phyloP scores from a whole-genome alignment of 129 eudicot genomes.

The Escallonia herrerae region DNA sequence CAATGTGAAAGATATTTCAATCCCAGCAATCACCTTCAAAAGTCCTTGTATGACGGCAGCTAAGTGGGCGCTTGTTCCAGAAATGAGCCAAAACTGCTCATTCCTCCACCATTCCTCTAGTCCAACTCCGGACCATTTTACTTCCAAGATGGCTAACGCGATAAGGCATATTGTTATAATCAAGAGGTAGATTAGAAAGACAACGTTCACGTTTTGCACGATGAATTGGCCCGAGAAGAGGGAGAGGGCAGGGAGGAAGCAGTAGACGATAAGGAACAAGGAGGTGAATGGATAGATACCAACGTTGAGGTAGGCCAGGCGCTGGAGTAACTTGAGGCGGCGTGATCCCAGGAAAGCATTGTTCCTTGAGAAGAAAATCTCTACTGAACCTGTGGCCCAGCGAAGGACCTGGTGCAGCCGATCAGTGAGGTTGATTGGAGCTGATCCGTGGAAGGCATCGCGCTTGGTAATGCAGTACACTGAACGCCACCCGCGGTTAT shows the following conservation, averaged over 20 bases:
- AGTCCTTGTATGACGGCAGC: slow-evolving; percentile 17
- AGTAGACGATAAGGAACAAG: slow-evolving; percentile 9
- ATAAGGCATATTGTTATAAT: slow-evolving; percentile 10
- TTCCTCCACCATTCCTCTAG: slow-evolving; percentile 23
- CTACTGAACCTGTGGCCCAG: slow-evolving; percentile 64
- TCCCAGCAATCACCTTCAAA: slow-evolving; percentile 15
- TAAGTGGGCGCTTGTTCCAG: slow-evolving; percentile 17
- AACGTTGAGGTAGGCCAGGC: slow-evolving; percentile 17
- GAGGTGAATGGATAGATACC: slow-evolving; percentile 19
- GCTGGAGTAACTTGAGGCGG: slow-evolving; percentile 15
- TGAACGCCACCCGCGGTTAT: slow-evolving; percentile 65
- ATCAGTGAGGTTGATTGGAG: slow-evolving; percentile 58
- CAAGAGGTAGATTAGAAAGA: slow-evolving; percentile 9
- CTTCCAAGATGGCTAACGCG: slow-evolving; percentile 14
- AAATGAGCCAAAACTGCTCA: slow-evolving; percentile 25
- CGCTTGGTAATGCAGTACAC: slow-evolving; percentile 50
- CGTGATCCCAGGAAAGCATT: slow-evolving; percentile 35
- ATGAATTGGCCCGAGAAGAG: slow-evolving; percentile 21
- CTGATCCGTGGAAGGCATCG: slow-evolving; percentile 58
- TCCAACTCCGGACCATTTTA: slow-evolving; percentile 16
- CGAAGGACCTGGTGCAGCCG: slow-evolving; percentile 59
- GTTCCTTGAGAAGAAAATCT: slow-evolving; percentile 55
- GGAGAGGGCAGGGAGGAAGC: slow-evolving; percentile 21
- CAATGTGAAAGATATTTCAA: slow-evolving; percentile 18
- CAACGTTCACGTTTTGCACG: slow-evolving; percentile 14